phyloP scores from a whole-genome alignment of 257 asterid species.

The Pogostemon cablin region DNA sequence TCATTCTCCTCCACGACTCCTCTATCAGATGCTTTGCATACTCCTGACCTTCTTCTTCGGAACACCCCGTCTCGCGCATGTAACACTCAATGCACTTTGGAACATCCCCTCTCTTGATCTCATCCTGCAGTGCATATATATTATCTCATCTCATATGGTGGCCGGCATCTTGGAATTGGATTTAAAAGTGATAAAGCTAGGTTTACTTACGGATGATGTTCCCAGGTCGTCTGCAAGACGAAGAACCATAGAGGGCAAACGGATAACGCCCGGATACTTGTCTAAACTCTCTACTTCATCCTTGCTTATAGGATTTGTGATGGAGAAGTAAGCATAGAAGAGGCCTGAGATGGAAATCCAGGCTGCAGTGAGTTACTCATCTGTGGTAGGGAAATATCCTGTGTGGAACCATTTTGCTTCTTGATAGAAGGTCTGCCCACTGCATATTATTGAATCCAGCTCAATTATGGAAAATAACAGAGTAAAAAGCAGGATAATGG shows the following conservation, averaged over 20 bases:
- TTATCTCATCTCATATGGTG: too few species aligned
- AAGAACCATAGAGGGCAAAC: conserved; percentile 43
- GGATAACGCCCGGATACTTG: conserved; percentile 36
- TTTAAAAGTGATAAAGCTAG: not conserved
- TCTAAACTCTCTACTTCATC: conserved; percentile 35
- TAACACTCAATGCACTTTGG: not conserved
- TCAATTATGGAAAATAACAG: too few species aligned
- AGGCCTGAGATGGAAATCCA: conserved; percentile 44
- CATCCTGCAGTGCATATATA: not conserved
- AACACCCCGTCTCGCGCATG: not conserved
- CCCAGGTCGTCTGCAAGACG: conserved; percentile 56
- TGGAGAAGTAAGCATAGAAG: conserved; percentile 41
- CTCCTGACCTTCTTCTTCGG: not conserved
- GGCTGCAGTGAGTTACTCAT: conserved; percentile 43
- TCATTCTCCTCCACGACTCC: not conserved
- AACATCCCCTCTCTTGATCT: conserved; percentile 4
- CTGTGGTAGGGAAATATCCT: conserved; percentile 43
- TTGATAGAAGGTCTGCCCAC: conserved; percentile 48
- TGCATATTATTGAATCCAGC: conserved; percentile 7
- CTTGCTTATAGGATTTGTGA: conserved; percentile 37
- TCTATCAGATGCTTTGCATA: not conserved
- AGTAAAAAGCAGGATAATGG: not conserved
- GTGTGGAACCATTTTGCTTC: conserved; percentile 53
- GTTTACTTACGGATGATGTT: conserved; percentile 46
- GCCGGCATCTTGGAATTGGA: not conserved